Conservation (phyloP, 805 yeast genomes). For the Wickerhamiella cacticola region DNA sequence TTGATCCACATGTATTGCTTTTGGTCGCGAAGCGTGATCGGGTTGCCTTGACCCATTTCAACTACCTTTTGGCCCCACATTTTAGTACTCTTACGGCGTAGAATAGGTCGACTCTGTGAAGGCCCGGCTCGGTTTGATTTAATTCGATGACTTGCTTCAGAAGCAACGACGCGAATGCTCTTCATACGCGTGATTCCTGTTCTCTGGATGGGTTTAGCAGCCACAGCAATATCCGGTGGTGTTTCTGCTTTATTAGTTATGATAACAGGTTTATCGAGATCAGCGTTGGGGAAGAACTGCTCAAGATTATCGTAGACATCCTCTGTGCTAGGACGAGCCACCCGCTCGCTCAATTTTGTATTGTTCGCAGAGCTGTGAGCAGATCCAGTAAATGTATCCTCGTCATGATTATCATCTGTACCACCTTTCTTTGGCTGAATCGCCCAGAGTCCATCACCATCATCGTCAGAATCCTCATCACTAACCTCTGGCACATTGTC, state of each 20-base stretch:
- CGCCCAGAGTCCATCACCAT: conserved; percentile 45
- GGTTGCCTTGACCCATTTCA: conserved; percentile 51
- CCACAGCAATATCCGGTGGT: background rate
- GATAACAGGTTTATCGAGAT: conserved; percentile 81
- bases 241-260: conserved; percentile 21
- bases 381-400: background rate
- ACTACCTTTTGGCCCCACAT: conserved; percentile 95
- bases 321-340: conserved; percentile 89
- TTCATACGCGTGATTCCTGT: conserved; percentile 52
- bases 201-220: background rate
- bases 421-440: conserved; percentile 28
- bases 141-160: conserved; percentile 59
- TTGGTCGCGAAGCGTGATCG: conserved; percentile 51
- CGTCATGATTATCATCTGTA: background rate
- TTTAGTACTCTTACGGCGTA: conserved; percentile 76
- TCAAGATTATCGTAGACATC: conserved; percentile 87
- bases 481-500: conserved; percentile 52
- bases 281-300: conserved; percentile 81
- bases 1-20: conserved; percentile 92
- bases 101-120: conserved; percentile 22
- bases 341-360: conserved; percentile 34
- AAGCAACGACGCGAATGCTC: conserved; percentile 84
- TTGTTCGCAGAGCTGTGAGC: conserved; percentile 11
- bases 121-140: conserved; percentile 20
- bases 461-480: conserved; percentile 21